Conservation (phyloP, 2,329 filamentous ascomycete species). For the Botrytis tulipae region DNA sequence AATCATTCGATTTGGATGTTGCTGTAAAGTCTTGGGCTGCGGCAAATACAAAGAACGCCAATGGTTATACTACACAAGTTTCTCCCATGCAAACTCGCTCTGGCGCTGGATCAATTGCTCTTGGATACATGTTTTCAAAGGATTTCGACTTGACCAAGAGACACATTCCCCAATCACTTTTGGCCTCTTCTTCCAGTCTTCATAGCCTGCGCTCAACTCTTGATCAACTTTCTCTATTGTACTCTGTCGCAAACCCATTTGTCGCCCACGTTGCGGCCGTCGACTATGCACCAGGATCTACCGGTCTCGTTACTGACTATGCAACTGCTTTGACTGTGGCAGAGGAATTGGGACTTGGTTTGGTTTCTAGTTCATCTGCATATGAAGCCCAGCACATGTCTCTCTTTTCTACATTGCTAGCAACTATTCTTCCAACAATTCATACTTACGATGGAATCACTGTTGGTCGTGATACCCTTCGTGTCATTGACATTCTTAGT, state of each 20-base stretch:
- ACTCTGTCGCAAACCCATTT: conserved; percentile 88
- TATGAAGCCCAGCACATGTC: conserved; percentile 96
- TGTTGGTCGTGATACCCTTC: conserved; percentile 76
- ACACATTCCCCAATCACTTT: conserved; percentile 84
- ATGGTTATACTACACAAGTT: conserved; percentile 76
- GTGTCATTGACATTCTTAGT: conserved; percentile 78
- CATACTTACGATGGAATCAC: conserved; percentile 87
- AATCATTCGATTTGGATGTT: conserved; percentile 86
- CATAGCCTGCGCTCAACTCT: conserved; percentile 77
- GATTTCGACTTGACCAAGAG: conserved; percentile 93
- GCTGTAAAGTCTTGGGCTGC: conserved; percentile 76
- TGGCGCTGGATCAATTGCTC: conserved; percentile 84
- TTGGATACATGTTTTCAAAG: conserved; percentile 96
- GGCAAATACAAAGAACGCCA: conserved; percentile 70
- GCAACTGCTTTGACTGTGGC: conserved; percentile 73
- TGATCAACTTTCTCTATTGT: conserved; percentile 88
- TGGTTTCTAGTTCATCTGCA: conserved; percentile 80
- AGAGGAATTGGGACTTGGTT: conserved; percentile 84
- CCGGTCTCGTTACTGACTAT: conserved; percentile 81
- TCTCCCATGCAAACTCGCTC: conserved; percentile 81
- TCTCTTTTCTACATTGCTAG: conserved; percentile 78
- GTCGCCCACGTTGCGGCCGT: conserved; percentile 89
- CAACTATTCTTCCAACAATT: conserved; percentile 74
- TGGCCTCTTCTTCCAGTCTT: conserved; percentile 82
- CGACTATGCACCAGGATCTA: conserved; percentile 69